Percentiles rank a stretch among this genome's conserved stretches.
These are phyloP conservation scores for Naganishia sp. DNA, from an alignment of 1,284 basidiomycete species.

Conservation along the genomic window DNA sequence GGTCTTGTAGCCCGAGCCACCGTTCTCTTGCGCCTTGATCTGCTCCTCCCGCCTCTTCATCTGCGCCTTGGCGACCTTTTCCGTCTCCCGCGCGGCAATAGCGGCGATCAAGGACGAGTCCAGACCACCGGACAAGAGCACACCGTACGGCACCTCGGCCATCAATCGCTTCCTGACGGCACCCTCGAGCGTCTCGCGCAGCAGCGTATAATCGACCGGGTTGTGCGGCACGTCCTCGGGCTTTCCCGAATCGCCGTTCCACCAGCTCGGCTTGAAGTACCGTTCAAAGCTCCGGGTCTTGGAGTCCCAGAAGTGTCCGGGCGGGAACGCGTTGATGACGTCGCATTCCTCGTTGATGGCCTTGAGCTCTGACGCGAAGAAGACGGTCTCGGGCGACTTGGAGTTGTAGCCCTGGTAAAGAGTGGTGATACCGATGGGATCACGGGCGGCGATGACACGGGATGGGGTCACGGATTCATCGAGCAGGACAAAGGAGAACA, in stretches of 20 bases:
- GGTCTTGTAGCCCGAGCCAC: slow-evolving; percentile 38
- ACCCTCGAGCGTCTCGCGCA: slow-evolving; percentile 82
- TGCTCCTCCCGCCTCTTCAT: slow-evolving; percentile 64
- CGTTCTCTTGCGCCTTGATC: slow-evolving; percentile 43
- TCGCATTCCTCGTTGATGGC: slow-evolving; percentile 91
- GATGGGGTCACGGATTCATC: slow-evolving; percentile 89
- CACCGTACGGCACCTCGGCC: slow-evolving; percentile 99
- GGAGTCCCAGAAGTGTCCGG: slow-evolving; percentile 93
- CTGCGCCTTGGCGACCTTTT: slow-evolving; percentile 82
- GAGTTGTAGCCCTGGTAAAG: slow-evolving; percentile 95
- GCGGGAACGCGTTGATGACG: slow-evolving; percentile 91
- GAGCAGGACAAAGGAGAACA: slow-evolving; percentile 97
- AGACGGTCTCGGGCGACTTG: slow-evolving; percentile 77
- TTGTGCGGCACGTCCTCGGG: slow-evolving; percentile 64
- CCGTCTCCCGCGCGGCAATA: slow-evolving; percentile 95
- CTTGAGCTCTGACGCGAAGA: slow-evolving; percentile 96
- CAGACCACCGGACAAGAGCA: slow-evolving; percentile 90
- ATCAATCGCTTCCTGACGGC: slow-evolving; percentile 95
- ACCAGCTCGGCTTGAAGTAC: slow-evolving; percentile 87
- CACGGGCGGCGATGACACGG: slow-evolving; percentile 90
- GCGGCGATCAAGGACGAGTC: slow-evolving; percentile 96
- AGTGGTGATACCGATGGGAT: slow-evolving; percentile 97
- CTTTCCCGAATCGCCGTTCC: slow-evolving; percentile 69
- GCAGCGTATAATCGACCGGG: slow-evolving; percentile 66
- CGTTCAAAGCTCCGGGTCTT: slow-evolving; percentile 70